Evolutionary conservation across 768 basidiomycete species (phyloP).

Genomic region (Tubosaeta sp.): DNA sequence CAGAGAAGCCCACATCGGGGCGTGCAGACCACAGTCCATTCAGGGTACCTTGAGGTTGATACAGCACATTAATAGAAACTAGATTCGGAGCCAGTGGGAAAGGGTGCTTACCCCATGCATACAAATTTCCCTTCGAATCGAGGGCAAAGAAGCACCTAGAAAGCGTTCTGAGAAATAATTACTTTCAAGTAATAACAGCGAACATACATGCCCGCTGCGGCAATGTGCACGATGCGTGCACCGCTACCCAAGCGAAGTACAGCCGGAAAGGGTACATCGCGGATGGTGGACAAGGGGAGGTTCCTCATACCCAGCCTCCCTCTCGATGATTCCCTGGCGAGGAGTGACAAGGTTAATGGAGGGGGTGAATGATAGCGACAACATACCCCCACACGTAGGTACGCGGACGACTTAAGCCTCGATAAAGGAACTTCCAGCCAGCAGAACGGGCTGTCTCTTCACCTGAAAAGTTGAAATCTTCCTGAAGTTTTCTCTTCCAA

Average conservation of each 20-base stretch:
- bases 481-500: slow-evolving; percentile 66
- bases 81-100: not conserved
- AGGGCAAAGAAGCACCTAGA: slow-evolving; percentile 83
- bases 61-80: slow-evolving; percentile 2
- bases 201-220: slow-evolving; percentile 79
- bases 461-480: slow-evolving; percentile 77
- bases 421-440: slow-evolving; percentile 82
- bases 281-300: slow-evolving; percentile 30
- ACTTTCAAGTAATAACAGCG: not conserved
- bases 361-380: not conserved
- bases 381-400: slow-evolving; percentile 59
- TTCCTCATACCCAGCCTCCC: slow-evolving; percentile 58
- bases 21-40: slow-evolving; percentile 43
- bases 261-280: slow-evolving; percentile 58
- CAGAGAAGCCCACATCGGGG: slow-evolving; percentile 52
- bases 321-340: slow-evolving; percentile 51
- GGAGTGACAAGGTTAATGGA: slow-evolving; percentile 1
- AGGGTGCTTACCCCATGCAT: slow-evolving; percentile 68
- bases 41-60: slow-evolving; percentile 52
- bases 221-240: slow-evolving; percentile 63
- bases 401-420: slow-evolving; percentile 53
- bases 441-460: slow-evolving; percentile 65
- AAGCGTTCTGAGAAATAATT: not conserved
- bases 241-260: slow-evolving; percentile 53
- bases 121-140: slow-evolving; percentile 66